Base-by-base conservation (phyloP, 495 filamentous ascomycete species). In the Talaromyces proteolyticus region DNA sequence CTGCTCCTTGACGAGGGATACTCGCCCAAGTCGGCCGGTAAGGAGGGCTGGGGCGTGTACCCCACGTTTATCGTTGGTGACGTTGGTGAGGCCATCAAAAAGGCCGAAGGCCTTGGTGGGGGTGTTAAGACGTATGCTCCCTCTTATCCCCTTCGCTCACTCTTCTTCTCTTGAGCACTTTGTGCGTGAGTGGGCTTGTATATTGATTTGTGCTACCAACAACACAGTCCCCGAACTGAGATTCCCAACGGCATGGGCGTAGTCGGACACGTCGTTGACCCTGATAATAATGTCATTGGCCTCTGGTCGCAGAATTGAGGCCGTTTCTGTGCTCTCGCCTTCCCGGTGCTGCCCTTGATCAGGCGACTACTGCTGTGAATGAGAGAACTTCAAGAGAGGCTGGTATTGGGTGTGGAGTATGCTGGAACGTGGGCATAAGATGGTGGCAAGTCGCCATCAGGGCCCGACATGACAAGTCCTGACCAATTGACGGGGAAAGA, bases 41-140 rank as follows among this genome's bases (percentile, higher is more conserved):
- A 47, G 44, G 44, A 36, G 23, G 44, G 1, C 20, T 39, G 44
- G 44, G 36, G 44, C 4, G 42, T 24, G 20, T 44, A 44, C 21
- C 42, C 20, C 11, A 44, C 42, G 42, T 44, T 44, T 4, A 20
- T 44, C 17, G 42, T 44, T 17, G 21, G 20, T 24, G 42, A 44
- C 17, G 42, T 44, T 44, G 42, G 42, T 1, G 42, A 44, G 42
- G 42, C 42, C 14, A 44, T 44, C 17, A n/a, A 44, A 14, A 44
- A 44, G 42, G 42, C 42, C n/a, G 20, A 44, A 22, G 8, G 7
- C 17, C 42, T 44, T 44, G 42, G 42, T 44, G 42, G 42, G 20
- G 42, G 42, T 44, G 42, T 44, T n/a, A 44, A 44, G 42, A 44
- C 42, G 42, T 44, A 24, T 44, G 42, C 24, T 21, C 21, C 20